Base-by-base conservation (phyloP, 495 filamentous ascomycete genomes). In the Aspergillus ostianus region DNA sequence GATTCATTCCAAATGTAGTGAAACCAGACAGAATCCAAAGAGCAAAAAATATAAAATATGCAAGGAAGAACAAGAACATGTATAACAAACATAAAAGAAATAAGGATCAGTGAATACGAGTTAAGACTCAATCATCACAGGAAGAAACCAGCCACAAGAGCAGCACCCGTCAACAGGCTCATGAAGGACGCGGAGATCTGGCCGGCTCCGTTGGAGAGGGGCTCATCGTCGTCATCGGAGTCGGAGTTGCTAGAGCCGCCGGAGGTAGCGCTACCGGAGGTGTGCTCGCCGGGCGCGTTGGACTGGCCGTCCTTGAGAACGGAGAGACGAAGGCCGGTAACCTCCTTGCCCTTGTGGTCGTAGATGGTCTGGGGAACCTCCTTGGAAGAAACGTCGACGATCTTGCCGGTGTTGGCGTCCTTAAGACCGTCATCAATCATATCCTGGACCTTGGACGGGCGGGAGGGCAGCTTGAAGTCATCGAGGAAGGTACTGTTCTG, bases 401-500 rank as follows among this genome's bases (percentile, higher is more conserved):
- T 67, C 65, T 85, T 81, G 18, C 86, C 87, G 19, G 70, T 62
- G 20, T 76, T 77, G n/a, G 81, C 76, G 56, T 82, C 75, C 29
- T 72, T 55, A 51, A 84, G 72, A 53, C 86, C 86, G 60, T 76
- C 72, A 63, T 80, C 67, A 56, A 84, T 82, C 62, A 86, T 73
- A 46, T 79, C 73, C 18, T 79, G 70, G 44, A 77, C 82, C 61
- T 81, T 82, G 44, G 67, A 64, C 12, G 84, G 85, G 13, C 72
- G 64, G 3, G 61, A 70, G 26, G 92, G 92, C 59, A 96, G 74
- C 55, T 84, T 86, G 79, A 93, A 96, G 75, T 87, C 86, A 74
- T 75, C 86, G 73, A 78, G 80, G 83, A 96, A 95, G 49, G 67
- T 67, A 55, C 73, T 72, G 63, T 56, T 64, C 56, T 73, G 79